Evolutionary conservation across 495 filamentous ascomycete genomes (phyloP).

Genomic region (Penicillium fimorum): DNA sequence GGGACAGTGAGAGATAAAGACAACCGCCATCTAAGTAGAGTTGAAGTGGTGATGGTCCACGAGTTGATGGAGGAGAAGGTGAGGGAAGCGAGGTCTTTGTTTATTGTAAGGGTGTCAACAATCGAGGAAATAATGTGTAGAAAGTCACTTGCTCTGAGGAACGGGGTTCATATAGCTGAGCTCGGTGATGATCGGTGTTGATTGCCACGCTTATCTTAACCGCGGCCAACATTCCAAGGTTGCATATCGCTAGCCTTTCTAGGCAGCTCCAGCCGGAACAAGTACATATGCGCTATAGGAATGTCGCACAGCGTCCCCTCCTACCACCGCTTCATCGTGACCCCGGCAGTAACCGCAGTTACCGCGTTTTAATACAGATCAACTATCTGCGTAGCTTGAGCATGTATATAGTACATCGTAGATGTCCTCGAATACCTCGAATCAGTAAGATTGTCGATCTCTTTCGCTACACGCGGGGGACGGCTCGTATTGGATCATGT

Average conservation of each 20-base stretch:
- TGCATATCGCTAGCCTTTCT: constrained; percentile 18
- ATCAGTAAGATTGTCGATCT: constrained; percentile 1
- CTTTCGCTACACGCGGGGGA: constrained; percentile 17
- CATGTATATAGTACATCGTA: not conserved
- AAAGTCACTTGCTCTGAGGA: not conserved
- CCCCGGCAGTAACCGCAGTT: constrained; percentile 4
- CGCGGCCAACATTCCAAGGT: not conserved
- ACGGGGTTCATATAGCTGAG: constrained; percentile 24
- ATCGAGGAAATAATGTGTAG: not conserved
- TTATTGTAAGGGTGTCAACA: constrained; percentile 2
- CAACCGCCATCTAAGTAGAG: constrained; percentile 39
- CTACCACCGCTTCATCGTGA: not conserved
- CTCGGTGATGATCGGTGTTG: constrained; percentile 3
- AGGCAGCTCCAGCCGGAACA: constrained; percentile 30
- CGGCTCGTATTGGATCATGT: constrained; percentile 8
- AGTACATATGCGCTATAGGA: not conserved
- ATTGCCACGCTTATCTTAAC: constrained; percentile 19
- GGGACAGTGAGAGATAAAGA: constrained; percentile 35
- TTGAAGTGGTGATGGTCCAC: constrained; percentile 24
- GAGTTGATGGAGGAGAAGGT: constrained; percentile 8
- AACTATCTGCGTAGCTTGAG: not conserved
- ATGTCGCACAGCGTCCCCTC: constrained; percentile 5
- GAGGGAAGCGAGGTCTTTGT: constrained; percentile 10
- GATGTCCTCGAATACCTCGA: not conserved
- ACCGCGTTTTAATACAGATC: not conserved